These are phyloP conservation scores for Odonthalia washingtoniensis DNA, from an alignment of 31 red algal species.

Conservation along the genomic window DNA sequence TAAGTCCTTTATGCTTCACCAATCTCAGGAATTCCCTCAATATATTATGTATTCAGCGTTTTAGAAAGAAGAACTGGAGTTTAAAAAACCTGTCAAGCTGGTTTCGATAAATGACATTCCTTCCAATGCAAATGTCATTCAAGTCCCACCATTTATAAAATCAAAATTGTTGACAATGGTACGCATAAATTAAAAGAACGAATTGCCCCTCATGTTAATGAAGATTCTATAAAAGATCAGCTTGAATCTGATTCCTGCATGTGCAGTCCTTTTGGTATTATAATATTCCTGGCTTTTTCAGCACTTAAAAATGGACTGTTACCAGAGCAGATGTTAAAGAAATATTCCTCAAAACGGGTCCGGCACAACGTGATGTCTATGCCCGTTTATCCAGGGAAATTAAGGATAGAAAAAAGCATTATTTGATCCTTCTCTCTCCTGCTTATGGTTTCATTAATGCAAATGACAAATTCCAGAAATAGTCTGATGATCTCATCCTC, in stretches of 20 bases:
- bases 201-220: background rate
- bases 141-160: constrained; percentile 31
- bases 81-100: background rate
- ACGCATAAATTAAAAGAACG: background rate
- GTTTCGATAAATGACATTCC: background rate
- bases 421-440: too few species aligned
- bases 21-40: constrained; percentile 1
- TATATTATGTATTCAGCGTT: background rate
- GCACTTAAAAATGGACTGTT: background rate
- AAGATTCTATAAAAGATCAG: constrained; percentile 2
- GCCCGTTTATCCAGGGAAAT: background rate
- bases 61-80: constrained; percentile 5
- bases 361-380: background rate
- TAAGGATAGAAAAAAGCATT: too few species aligned
- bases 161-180: constrained; percentile 1
- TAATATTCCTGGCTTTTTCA: constrained; percentile 12
- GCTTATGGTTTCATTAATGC: too few species aligned
- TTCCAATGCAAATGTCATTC: background rate
- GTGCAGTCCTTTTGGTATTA: constrained; percentile 3
- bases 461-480: too few species aligned
- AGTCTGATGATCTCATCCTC: background rate
- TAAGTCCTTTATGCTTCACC: too few species aligned
- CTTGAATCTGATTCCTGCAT: constrained; percentile 14
- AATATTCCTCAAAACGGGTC: background rate
- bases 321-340: constrained; percentile 12